phyloP scores from a whole-genome alignment of 2,329 filamentous ascomycete species.

The Colletotrichum lindemuthianum region DNA sequence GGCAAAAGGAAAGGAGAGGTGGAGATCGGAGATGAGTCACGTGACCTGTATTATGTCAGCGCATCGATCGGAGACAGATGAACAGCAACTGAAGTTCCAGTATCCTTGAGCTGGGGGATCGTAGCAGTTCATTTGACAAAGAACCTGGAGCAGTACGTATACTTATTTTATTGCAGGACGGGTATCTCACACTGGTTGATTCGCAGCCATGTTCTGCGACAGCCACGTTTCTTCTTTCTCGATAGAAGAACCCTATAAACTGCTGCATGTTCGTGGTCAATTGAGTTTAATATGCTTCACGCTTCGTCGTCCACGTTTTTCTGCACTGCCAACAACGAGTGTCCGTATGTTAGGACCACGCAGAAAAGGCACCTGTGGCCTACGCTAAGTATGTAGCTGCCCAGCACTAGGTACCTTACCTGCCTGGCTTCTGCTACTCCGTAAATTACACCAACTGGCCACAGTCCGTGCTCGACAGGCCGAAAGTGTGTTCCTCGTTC shows the following conservation, averaged over 20 bases:
- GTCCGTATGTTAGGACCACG: no score
- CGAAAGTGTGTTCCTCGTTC: conserved; percentile 24
- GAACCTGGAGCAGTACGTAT: no score
- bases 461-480: background rate
- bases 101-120: no score
- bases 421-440: background rate
- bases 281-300: conserved; percentile 7
- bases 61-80: no score
- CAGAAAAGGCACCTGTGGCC: no score
- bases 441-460: background rate
- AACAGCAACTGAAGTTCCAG: no score
- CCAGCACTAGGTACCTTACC: no score
- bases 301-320: background rate
- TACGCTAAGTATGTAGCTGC: background rate
- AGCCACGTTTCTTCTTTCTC: conserved; percentile 26
- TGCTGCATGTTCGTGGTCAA: background rate
- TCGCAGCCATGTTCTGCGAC: background rate
- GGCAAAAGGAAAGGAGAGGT: conserved; percentile 9
- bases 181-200: background rate
- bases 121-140: no score
- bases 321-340: background rate
- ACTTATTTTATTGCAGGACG: no score
- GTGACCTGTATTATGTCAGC: background rate
- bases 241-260: background rate
- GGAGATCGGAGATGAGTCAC: conserved; percentile 7